These are phyloP conservation scores for Amphicarpaea edgeworthii DNA, from an alignment of 306 rosid genomes.

Conservation along the genomic window DNA sequence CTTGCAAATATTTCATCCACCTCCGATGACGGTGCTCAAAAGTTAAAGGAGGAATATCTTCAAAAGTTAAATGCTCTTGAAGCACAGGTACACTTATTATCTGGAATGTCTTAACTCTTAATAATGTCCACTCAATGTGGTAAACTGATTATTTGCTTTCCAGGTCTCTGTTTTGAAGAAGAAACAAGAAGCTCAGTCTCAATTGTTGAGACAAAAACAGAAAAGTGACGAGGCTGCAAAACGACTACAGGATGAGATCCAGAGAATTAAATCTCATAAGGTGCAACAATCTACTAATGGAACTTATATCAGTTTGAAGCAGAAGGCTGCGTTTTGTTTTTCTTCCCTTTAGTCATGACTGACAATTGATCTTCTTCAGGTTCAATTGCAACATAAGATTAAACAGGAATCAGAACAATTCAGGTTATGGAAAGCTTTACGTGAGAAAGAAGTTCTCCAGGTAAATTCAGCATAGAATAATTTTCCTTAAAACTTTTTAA, in stretches of 20 bases:
- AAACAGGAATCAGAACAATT: slow-evolving; percentile 98
- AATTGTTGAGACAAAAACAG: slow-evolving; percentile 87
- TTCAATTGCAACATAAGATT: slow-evolving; percentile 95
- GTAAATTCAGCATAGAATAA: slow-evolving; percentile 50
- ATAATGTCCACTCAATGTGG: slow-evolving; percentile 17
- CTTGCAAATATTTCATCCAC: slow-evolving; percentile 77
- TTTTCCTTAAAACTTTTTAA: neutral
- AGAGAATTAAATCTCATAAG: slow-evolving; percentile 95
- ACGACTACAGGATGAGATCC: slow-evolving; percentile 93
- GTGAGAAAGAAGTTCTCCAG: slow-evolving; percentile 99
- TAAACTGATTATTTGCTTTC: slow-evolving; percentile 49
- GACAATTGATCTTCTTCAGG: slow-evolving; percentile 55
- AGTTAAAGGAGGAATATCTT: slow-evolving; percentile 85
- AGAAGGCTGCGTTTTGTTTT: neutral
- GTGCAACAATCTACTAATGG: slow-evolving; percentile 41
- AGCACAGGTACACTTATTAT: slow-evolving; percentile 68
- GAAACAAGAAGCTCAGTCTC: slow-evolving; percentile 98
- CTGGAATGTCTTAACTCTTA: slow-evolving; percentile 28
- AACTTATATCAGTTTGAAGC: slow-evolving; percentile 19
- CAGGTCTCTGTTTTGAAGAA: slow-evolving; percentile 90
- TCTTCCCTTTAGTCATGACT: neutral
- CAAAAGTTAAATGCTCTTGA: slow-evolving; percentile 90
- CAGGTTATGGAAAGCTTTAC: slow-evolving; percentile 91
- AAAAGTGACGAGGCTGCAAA: slow-evolving; percentile 93
- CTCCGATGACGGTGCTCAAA: slow-evolving; percentile 86